Evolutionary conservation across 176 grass and related monocot species (phyloP), one percentile per base, ranked within the genome.

Genomic region (Poa pratensis): DNA sequence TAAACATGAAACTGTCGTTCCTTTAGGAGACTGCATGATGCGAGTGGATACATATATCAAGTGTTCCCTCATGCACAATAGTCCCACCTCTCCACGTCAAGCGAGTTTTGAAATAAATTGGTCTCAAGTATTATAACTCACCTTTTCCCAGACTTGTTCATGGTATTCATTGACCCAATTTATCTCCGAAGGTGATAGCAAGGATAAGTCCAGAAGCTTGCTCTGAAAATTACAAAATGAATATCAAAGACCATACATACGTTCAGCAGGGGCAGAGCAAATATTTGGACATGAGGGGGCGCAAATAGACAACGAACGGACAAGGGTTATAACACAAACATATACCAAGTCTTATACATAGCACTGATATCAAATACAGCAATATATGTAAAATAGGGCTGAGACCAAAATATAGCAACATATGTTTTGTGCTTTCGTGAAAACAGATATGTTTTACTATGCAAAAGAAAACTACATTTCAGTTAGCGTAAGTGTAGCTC

Each of bases 91-190:
- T 19, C 37, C 39, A 73, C 22, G 3, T 46, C 66, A 79, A 28
- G 46, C 7, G n/a, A 20, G 43, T 78, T 35, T 76, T 49, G 15
- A 58, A 80, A 58, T 23, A 80, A 28, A 57, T 34, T 49, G 34
- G 34, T 34, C 30, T 76, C 20, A 66, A 12, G 13, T 49, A 74
- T 24, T 65, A 59, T 1, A 67, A 79, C 87, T 81, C 60, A 98
- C 96, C 93, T 95, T 98, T 83, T 95, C 77, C 96, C 91, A 94
- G 61, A 98, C 93, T 84, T 92, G 48, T 20, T 73, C 76, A 53
- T 98, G 93, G 84, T 98, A 95, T 18, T 90, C 75, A 59, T 98
- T 95, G 16, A 98, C 46, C 93, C 96, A 98, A 63, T 86, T 90
- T 35, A 95, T 92, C 84, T 98, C 93, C 70, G 16, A 81, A 55